Conservation (phyloP, 345 rosid genomes). For the Rhodomyrtus tomentosa region DNA sequence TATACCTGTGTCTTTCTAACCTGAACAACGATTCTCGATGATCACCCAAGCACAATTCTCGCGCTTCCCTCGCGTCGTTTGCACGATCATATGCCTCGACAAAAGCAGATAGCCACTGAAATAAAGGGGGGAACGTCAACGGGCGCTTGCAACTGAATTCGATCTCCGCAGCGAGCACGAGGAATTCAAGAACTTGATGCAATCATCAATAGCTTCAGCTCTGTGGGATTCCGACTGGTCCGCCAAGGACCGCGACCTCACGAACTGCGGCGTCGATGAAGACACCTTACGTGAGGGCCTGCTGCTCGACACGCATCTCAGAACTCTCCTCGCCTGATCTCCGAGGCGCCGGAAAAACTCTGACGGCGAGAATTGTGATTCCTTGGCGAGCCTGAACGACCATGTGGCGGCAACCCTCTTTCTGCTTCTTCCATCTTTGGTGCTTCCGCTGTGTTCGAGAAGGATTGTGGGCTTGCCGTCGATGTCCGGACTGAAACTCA, state of each 20-base stretch:
- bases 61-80: background rate
- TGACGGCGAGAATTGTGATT: constrained; percentile 27
- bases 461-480: constrained; percentile 25
- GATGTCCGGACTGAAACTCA: constrained; percentile 51
- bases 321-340: constrained; percentile 39
- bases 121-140: constrained; percentile 13
- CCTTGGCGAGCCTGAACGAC: constrained; percentile 26
- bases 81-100: background rate
- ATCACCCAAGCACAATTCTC: background rate
- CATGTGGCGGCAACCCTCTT: constrained; percentile 31
- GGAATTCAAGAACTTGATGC: constrained; percentile 83
- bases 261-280: constrained; percentile 31
- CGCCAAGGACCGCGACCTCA: constrained; percentile 61
- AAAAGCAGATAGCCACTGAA: background rate
- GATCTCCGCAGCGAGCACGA: constrained; percentile 61
- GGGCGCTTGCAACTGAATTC: constrained; percentile 47
- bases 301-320: constrained; percentile 30
- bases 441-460: constrained; percentile 27
- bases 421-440: constrained; percentile 15
- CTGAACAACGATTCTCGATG: background rate
- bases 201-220: constrained; percentile 85
- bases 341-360: constrained; percentile 41
- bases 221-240: constrained; percentile 68
- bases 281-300: constrained; percentile 38
- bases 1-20: background rate